Conservation (phyloP, 306 rosid genomes). For the Luffa acutangula region DNA sequence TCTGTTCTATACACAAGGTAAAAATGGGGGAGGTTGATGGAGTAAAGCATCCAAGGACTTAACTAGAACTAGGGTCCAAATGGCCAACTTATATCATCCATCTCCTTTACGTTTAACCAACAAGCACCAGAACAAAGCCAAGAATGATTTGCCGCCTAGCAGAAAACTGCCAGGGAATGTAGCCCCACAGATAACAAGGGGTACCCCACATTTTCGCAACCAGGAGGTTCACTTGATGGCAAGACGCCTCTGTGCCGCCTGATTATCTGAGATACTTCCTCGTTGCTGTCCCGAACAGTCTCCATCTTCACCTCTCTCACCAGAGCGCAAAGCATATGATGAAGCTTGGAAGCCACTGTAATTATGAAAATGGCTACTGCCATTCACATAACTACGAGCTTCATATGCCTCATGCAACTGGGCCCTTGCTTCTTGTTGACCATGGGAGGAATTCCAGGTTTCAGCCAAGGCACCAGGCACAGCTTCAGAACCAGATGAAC, state of each 20-base stretch:
- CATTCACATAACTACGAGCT: slow-evolving; percentile 35
- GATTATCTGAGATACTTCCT: slow-evolving; percentile 49
- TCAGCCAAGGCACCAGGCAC: slow-evolving; percentile 51
- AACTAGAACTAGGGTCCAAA: slow-evolving; percentile 21
- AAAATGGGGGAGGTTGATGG: slow-evolving; percentile 24
- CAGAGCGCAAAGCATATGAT: slow-evolving; percentile 30
- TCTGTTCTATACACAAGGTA: slow-evolving; percentile 57
- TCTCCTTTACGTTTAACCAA: slow-evolving; percentile 1
- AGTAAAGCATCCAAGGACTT: slow-evolving; percentile 34
- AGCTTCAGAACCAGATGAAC: slow-evolving; percentile 82
- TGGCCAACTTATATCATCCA: slow-evolving; percentile 3
- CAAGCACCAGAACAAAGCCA: slow-evolving; percentile 50
- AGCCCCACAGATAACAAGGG: slow-evolving; percentile 30
- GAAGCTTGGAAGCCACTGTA: slow-evolving; percentile 48
- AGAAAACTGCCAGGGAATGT: slow-evolving; percentile 40
- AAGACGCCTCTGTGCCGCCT: slow-evolving; percentile 61
- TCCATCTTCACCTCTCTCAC: slow-evolving; percentile 63
- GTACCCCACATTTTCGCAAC: slow-evolving; percentile 11
- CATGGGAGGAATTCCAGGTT: slow-evolving; percentile 63
- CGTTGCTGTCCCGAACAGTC: slow-evolving; percentile 62
- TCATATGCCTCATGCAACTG: slow-evolving; percentile 12
- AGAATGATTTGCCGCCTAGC: slow-evolving; percentile 98
- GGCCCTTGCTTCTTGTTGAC: slow-evolving; percentile 35
- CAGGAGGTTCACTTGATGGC: slow-evolving; percentile 53
- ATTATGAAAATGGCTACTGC: slow-evolving; percentile 34